Conservation (phyloP, 2,329 filamentous ascomycete species). For the Nigrograna mackinnonii region DNA sequence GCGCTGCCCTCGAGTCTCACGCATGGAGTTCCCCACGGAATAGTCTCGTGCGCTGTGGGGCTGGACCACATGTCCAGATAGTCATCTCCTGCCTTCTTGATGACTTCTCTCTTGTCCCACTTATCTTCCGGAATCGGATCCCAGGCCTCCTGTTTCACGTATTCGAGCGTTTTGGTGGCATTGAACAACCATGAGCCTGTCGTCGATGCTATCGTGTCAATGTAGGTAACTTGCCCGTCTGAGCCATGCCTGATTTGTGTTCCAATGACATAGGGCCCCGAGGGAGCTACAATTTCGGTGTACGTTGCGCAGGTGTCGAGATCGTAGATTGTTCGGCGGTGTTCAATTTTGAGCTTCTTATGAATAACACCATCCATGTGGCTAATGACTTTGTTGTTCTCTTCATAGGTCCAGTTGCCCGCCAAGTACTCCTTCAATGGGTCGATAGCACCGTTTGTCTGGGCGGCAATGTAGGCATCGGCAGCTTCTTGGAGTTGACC, state of each 20-base stretch:
- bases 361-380: slow-evolving; percentile 8
- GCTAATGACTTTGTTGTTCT: slow-evolving; percentile 20
- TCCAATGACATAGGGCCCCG: slow-evolving; percentile 18
- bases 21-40: slow-evolving; percentile 27
- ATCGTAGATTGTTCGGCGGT: slow-evolving; percentile 24
- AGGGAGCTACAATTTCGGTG: slow-evolving; percentile 19
- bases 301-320: slow-evolving; percentile 22
- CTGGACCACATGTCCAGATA: slow-evolving; percentile 25
- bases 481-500: slow-evolving; percentile 11
- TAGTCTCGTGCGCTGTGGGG: slow-evolving; percentile 13
- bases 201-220: slow-evolving; percentile 19
- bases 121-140: slow-evolving; percentile 10
- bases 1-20: slow-evolving; percentile 19
- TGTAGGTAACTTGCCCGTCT: slow-evolving; percentile 8
- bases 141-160: slow-evolving; percentile 18
- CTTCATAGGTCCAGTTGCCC: slow-evolving; percentile 15
- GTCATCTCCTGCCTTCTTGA: slow-evolving; percentile 22
- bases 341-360: slow-evolving; percentile 19
- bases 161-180: slow-evolving; percentile 21
- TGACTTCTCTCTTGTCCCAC: slow-evolving; percentile 12
- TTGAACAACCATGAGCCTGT: slow-evolving; percentile 24
- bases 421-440: slow-evolving; percentile 10
- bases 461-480: slow-evolving; percentile 19
- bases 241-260: slow-evolving; percentile 18
- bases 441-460: slow-evolving; percentile 14